phyloP scores from a whole-genome alignment of 148 eudicot species.

The Pharnaceum exiguum region DNA sequence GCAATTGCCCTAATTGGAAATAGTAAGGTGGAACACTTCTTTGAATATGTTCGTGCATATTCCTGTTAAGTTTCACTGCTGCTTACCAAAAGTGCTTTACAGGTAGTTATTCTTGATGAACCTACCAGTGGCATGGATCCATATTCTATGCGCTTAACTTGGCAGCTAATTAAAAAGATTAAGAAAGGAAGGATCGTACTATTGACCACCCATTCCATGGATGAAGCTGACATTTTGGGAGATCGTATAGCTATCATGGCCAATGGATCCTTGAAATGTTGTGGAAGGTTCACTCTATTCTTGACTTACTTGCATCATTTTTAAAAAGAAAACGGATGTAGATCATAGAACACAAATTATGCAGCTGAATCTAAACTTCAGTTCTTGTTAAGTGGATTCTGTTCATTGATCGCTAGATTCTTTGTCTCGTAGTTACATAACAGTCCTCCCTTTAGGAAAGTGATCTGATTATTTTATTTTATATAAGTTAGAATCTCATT shows the following conservation, averaged over 20 bases:
- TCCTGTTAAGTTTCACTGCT: slow-evolving; percentile 2
- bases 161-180: slow-evolving; percentile 85
- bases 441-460: too few relatives aligned
- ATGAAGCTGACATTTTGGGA: slow-evolving; percentile 97
- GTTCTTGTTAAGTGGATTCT: neutral
- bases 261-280: slow-evolving; percentile 90
- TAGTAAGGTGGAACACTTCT: slow-evolving; percentile 63
- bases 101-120: slow-evolving; percentile 94
- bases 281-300: slow-evolving; percentile 68
- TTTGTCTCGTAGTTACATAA: too few relatives aligned
- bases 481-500: slow-evolving; percentile 13
- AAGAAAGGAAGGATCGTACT: slow-evolving; percentile 92
- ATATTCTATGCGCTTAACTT: slow-evolving; percentile 96
- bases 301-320: slow-evolving; percentile 2
- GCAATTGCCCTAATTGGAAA: slow-evolving; percentile 91
- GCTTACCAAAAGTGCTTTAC: slow-evolving; percentile 12
- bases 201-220: slow-evolving; percentile 98
- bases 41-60: slow-evolving; percentile 8
- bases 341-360: neutral
- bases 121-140: slow-evolving; percentile 99
- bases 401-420: too few relatives aligned
- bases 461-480: neutral
- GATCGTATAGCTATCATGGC: slow-evolving; percentile 99
- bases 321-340: neutral
- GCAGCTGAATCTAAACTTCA: neutral